These are phyloP conservation scores for Craterostigma plantagineum DNA, from an alignment of 257 asterid genomes.

Conservation along the genomic window DNA sequence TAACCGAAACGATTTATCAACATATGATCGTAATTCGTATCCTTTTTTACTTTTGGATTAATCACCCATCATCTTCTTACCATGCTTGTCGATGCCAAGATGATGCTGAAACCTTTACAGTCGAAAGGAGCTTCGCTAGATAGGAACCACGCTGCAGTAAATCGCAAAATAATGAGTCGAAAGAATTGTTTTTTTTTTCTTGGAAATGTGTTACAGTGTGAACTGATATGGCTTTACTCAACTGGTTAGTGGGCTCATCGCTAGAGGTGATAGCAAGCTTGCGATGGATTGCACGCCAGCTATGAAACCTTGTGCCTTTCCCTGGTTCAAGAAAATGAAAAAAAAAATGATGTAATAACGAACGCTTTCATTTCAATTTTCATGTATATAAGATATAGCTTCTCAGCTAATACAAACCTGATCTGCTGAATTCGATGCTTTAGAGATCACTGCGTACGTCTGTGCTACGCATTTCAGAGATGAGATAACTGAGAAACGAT, in stretches of 20 bases:
- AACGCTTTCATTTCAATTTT: neutral
- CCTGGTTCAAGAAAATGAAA: conserved; percentile 21
- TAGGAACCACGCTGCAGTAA: conserved; percentile 63
- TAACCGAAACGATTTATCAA: neutral
- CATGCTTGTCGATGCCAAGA: conserved; percentile 65
- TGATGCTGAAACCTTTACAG: conserved; percentile 87
- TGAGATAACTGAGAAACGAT: conserved; percentile 9
- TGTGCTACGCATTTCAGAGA: conserved; percentile 12
- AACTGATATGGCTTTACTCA: conserved; percentile 9
- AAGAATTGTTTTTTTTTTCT: neutral
- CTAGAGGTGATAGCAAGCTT: conserved; percentile 72
- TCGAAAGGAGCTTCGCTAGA: conserved; percentile 74
- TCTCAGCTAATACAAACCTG: conserved; percentile 33
- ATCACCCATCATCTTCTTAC: conserved; percentile 17
- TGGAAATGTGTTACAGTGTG: neutral
- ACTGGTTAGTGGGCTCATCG: conserved; percentile 88
- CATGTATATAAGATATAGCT: neutral
- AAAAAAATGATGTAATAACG: neutral
- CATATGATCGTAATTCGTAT: neutral
- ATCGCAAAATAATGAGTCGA: conserved; percentile 5
- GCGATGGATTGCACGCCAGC: conserved; percentile 72
- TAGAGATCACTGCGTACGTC: conserved; percentile 81
- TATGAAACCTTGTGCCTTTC: conserved; percentile 82
- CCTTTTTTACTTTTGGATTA: neutral
- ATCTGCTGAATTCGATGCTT: conserved; percentile 49